Evolutionary conservation across 345 rosid species (phyloP).

Genomic region (Salix viminalis): DNA sequence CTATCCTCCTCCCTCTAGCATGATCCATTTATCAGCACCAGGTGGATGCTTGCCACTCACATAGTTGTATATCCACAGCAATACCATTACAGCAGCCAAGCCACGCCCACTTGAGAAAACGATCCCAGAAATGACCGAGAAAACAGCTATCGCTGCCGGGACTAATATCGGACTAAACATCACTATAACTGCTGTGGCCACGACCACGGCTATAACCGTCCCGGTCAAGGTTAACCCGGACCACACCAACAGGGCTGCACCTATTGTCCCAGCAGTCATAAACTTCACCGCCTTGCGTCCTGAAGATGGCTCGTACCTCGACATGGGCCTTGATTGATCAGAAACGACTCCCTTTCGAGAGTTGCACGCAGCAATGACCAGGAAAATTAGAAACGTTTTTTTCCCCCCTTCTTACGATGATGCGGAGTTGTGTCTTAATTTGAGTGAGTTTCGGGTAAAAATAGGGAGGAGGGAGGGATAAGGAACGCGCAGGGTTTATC

Average conservation of each 20-base stretch:
- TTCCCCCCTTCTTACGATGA: background rate
- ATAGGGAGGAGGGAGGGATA: background rate
- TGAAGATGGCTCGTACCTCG: slow-evolving; percentile 1
- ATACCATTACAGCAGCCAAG: slow-evolving; percentile 42
- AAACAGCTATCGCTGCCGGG: slow-evolving; percentile 41
- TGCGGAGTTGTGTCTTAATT: background rate
- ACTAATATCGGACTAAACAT: slow-evolving; percentile 59
- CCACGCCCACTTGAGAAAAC: slow-evolving; percentile 56
- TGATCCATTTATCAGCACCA: slow-evolving; percentile 59
- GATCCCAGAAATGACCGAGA: slow-evolving; percentile 37
- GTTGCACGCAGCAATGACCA: background rate
- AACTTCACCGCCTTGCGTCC: slow-evolving; percentile 38
- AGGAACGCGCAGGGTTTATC: background rate
- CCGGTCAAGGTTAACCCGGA: slow-evolving; percentile 52
- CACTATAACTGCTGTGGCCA: slow-evolving; percentile 57
- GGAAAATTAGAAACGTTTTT: background rate
- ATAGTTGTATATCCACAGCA: slow-evolving; percentile 65
- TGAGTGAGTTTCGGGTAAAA: background rate
- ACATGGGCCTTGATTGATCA: slow-evolving; percentile 24
- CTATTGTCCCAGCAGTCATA: slow-evolving; percentile 45
- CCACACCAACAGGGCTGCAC: slow-evolving; percentile 32
- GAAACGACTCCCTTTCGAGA: background rate
- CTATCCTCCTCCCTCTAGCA: slow-evolving; percentile 34
- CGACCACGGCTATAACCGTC: slow-evolving; percentile 47
- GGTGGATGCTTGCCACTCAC: slow-evolving; percentile 54